Conservation (phyloP, 1,284 basidiomycete species). For the Coniferiporia sulphurascens region DNA sequence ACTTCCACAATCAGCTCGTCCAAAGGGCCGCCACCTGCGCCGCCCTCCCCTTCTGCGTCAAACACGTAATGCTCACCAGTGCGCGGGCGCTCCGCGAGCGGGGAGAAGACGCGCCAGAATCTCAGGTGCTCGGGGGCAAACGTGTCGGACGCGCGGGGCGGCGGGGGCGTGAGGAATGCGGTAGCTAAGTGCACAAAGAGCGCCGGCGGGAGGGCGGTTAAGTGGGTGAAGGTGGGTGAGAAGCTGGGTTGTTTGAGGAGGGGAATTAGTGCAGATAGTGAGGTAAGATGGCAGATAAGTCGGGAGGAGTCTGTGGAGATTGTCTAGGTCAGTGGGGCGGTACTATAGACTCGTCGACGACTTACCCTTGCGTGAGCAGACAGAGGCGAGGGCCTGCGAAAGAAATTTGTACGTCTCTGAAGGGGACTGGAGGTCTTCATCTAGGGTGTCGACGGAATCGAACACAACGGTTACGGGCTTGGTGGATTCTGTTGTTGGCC, state of each 20-base stretch:
- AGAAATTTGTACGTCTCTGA: conserved; percentile 51
- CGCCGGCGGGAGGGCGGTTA: conserved; percentile 61
- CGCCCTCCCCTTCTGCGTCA: conserved; percentile 49
- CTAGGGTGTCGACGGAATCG: conserved; percentile 63
- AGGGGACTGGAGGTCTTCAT: conserved; percentile 50
- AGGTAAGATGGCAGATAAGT: conserved; percentile 59
- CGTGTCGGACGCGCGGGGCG: conserved; percentile 51
- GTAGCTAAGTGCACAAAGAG: conserved; percentile 60
- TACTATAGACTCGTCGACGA: conserved; percentile 18
- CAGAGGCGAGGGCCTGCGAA: conserved; percentile 35
- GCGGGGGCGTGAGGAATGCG: conserved; percentile 64
- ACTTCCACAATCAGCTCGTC: conserved; percentile 61
- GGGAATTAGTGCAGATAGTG: conserved; percentile 47
- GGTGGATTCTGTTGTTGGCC: conserved; percentile 15
- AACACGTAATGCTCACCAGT: conserved; percentile 61
- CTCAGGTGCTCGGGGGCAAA: conserved; percentile 51
- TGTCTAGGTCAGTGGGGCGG: conserved; percentile 11
- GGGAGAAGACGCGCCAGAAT: conserved; percentile 72
- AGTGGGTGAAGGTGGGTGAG: conserved; percentile 58
- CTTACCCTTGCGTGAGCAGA: conserved; percentile 44
- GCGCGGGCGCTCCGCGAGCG: conserved; percentile 52
- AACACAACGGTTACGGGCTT: conserved; percentile 52
- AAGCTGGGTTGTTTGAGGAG: conserved; percentile 58
- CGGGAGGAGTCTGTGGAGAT: conserved; percentile 49
- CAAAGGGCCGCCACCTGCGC: conserved; percentile 24